Evolutionary conservation across 108 stramenopile genomes (phyloP), one percentile per base, ranked within the genome.

Genomic region (Bacterosira constricta): DNA sequence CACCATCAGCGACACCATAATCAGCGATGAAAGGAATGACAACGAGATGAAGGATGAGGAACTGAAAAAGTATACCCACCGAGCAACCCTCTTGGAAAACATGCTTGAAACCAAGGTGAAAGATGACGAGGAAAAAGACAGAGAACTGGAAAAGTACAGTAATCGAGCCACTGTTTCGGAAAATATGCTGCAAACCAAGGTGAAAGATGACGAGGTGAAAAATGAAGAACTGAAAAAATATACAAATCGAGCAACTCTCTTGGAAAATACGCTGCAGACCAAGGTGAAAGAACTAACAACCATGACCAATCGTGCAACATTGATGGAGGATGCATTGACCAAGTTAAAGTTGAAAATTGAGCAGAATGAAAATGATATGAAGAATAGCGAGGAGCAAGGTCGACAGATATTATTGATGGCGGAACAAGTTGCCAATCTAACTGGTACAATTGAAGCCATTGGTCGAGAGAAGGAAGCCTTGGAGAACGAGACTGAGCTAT

Each of bases 141-240:
- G n/a, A n/a, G n/a, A n/a, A 45, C 10, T 55, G 0, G 30, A 26
- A 17, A 59, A 38, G 21, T 76, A 76, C 23, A 44, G 21, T 42
- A 76, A 76, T 63, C 66, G 75, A 42, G 54, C 50, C 21, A 60
- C 47, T 0, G 58, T 75, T 11, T 39, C 66, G 3, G 74, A 75
- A 27, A 31, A 38, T 15, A 57, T 66, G 47, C 51, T 75, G 3
- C 55, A 66, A n/a, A 51, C 32, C 26, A 66, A 75, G 47, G 65
- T 60, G n/a, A 34, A 66, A 25, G n/a, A n/a, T n/a, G n/a, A n/a
- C n/a, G n/a, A n/a, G n/a, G n/a, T n/a, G n/a, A n/a, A n/a, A n/a
- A n/a, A n/a, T n/a, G n/a, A n/a, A n/a, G n/a, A n/a, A 45, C 10
- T 55, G 0, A 27, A 26, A 17, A 59, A 38, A 8, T 76, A 76